A percentile compares a stretch with the other conserved stretches of the same genome.
Evolutionary conservation across 2,329 filamentous ascomycete genomes (phyloP).

Genomic region (Fusarium napiforme): DNA sequence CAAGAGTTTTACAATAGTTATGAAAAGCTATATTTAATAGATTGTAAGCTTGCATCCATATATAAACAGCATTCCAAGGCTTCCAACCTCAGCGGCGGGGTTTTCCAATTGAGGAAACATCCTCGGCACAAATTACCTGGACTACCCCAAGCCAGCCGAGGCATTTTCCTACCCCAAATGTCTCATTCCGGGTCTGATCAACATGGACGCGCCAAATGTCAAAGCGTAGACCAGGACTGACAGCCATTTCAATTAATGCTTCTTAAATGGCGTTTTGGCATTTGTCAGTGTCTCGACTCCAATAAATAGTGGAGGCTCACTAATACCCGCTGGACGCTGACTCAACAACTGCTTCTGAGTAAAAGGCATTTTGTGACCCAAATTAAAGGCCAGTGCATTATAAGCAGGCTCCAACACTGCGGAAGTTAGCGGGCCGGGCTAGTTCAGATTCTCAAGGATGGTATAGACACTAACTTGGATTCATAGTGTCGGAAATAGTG

Average conservation of each 20-base stretch:
- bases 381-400: neutral
- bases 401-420: neutral
- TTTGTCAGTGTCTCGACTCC: neutral
- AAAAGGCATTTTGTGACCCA: neutral
- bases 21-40: neutral
- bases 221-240: neutral
- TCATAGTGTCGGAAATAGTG: neutral
- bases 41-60: neutral
- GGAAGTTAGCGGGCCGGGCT: neutral
- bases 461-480: neutral
- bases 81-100: neutral
- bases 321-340: neutral
- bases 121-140: neutral
- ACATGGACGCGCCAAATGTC: neutral
- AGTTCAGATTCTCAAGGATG: neutral
- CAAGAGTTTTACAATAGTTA: neutral
- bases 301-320: neutral
- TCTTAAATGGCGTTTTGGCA: neutral
- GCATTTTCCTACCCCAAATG: neutral
- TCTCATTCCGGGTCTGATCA: neutral
- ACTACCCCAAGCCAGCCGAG: neutral
- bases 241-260: neutral
- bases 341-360: neutral
- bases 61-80: neutral
- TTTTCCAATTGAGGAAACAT: neutral